phyloP scores from a whole-genome alignment of 2,329 filamentous ascomycete species.

The Talaromyces marneffei region DNA sequence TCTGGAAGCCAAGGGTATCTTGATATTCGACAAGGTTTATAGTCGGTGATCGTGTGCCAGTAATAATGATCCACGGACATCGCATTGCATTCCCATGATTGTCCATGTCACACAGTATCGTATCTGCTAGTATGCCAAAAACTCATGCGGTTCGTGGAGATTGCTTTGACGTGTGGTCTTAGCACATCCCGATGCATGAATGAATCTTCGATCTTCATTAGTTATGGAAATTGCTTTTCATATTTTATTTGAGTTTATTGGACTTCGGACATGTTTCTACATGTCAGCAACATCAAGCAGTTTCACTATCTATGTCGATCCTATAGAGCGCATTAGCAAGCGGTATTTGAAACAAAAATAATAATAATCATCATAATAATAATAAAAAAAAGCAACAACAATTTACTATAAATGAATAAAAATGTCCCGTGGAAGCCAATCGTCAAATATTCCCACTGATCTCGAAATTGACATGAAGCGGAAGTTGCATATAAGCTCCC shows the following conservation, averaged over 20 bases:
- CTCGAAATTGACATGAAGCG: not conserved
- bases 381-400: no score
- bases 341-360: no score
- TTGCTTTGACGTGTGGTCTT: not conserved
- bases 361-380: no score
- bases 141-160: not conserved
- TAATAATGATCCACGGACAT: not conserved
- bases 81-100: not conserved
- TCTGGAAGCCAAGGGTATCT: not conserved
- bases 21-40: not conserved
- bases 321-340: no score
- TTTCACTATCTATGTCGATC: not conserved
- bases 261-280: not conserved
- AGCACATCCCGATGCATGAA: not conserved
- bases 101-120: not conserved
- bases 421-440: not conserved
- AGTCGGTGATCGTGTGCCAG: not conserved
- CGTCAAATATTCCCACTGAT: not conserved
- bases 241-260: not conserved
- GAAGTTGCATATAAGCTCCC: not conserved
- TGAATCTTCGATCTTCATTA: not conserved
- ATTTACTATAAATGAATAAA: not conserved
- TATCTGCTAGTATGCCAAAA: not conserved
- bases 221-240: not conserved
- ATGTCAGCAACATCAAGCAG: not conserved